Percentiles rank a stretch among this genome's conserved stretches.
These are phyloP conservation scores for Populus hybrid DNA, from an alignment of 441 rosid genomes.

Conservation along the genomic window DNA sequence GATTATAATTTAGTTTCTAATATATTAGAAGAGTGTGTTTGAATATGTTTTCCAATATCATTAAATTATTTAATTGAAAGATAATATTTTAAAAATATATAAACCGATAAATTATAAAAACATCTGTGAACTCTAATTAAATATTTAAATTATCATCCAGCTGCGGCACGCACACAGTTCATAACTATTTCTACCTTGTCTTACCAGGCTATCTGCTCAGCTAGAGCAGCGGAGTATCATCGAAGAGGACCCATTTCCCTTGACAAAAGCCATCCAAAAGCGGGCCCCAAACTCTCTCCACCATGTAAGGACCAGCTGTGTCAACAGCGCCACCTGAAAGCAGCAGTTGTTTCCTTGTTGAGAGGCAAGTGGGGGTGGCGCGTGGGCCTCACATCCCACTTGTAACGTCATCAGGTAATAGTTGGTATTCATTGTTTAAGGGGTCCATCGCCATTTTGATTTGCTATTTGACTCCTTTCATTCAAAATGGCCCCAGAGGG, in stretches of 20 bases:
- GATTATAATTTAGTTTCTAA: too few species aligned
- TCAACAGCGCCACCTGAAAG: slow-evolving; percentile 7
- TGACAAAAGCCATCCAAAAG: background rate
- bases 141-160: too few species aligned
- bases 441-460: slow-evolving; percentile 10
- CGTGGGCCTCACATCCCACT: slow-evolving; percentile 14
- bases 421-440: background rate
- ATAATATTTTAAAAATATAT: too few species aligned
- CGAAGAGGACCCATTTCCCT: background rate
- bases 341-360: background rate
- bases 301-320: background rate
- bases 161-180: too few species aligned
- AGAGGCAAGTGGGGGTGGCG: slow-evolving; percentile 8
- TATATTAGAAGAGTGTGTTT: too few species aligned
- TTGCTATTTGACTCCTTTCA: slow-evolving; percentile 12
- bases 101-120: too few species aligned
- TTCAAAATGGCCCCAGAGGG: background rate
- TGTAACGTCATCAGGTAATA: background rate
- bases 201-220: too few species aligned
- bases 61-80: too few species aligned
- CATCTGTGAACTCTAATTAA: too few species aligned
- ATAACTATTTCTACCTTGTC: background rate
- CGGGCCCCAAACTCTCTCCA: background rate
- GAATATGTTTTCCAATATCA: too few species aligned
- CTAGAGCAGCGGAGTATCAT: too few species aligned